Percentiles rank a stretch among this genome's conserved stretches.
phyloP scores from a whole-genome alignment of 495 filamentous ascomycete species.

The Aspergillus kassunensis region DNA sequence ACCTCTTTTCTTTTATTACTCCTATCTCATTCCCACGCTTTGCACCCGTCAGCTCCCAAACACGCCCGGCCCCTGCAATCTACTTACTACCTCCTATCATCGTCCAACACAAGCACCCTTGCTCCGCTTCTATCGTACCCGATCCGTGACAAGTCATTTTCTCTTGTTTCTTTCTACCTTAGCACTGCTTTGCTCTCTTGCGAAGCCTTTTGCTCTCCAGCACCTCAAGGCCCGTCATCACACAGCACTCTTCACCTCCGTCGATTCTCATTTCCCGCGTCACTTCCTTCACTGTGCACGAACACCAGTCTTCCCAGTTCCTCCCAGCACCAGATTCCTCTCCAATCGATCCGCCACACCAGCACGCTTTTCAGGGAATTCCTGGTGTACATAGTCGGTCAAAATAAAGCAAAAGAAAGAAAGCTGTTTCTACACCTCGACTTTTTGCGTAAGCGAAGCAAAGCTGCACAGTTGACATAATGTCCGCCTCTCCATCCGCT shows the following conservation, averaged over 20 bases:
- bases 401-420: constrained; percentile 43
- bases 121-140: constrained; percentile 22
- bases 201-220: constrained; percentile 18
- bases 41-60: constrained; percentile 18
- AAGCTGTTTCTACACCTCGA: constrained; percentile 42
- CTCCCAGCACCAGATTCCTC: constrained; percentile 44
- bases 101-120: constrained; percentile 22
- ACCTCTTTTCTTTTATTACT: constrained; percentile 16
- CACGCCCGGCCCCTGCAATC: constrained; percentile 21
- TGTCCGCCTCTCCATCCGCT: constrained; percentile 62
- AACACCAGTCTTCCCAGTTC: constrained; percentile 32
- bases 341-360: constrained; percentile 57
- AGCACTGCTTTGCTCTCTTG: constrained; percentile 24
- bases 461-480: constrained; percentile 32
- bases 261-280: constrained; percentile 27
- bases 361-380: constrained; percentile 88
- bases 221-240: constrained; percentile 23
- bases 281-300: constrained; percentile 33
- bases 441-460: constrained; percentile 43
- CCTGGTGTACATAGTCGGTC: constrained; percentile 85
- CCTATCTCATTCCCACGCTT: constrained; percentile 15
- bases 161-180: constrained; percentile 16
- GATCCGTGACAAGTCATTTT: constrained; percentile 21
- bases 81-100: constrained; percentile 12
- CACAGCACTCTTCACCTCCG: constrained; percentile 29